Evolutionary conservation across 495 filamentous ascomycete genomes (phyloP).

Genomic region (Talaromyces adpressus): DNA sequence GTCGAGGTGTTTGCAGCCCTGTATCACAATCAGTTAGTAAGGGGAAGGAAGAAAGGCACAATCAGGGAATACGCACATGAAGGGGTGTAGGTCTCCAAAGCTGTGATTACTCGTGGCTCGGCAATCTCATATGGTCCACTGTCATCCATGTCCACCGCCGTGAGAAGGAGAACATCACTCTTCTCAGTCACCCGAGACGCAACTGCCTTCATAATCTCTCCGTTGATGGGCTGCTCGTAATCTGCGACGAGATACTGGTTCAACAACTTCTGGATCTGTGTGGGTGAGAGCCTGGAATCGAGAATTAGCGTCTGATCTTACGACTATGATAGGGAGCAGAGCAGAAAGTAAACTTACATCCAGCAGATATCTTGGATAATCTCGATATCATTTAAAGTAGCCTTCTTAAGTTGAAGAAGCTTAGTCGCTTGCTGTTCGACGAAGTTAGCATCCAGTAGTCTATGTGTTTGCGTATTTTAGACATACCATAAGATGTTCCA

Average conservation of each 20-base stretch:
- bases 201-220: conserved; percentile 99
- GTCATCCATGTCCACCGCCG: conserved; percentile 98
- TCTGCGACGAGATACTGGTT: conserved; percentile 99
- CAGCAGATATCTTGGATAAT: conserved; percentile 99
- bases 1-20: conserved; percentile 91
- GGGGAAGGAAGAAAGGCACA: neutral
- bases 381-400: conserved; percentile 97
- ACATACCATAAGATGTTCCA: conserved; percentile 93
- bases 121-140: conserved; percentile 99
- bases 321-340: neutral
- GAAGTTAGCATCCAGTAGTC: conserved; percentile 21
- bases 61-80: conserved; percentile 57
- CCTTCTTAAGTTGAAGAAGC: conserved; percentile 97
- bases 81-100: conserved; percentile 95
- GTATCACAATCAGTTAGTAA: conserved; percentile 13
- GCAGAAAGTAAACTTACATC: conserved; percentile 61
- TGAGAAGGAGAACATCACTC: conserved; percentile 87
- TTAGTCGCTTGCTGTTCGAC: conserved; percentile 84
- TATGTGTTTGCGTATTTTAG: conserved; percentile 11
- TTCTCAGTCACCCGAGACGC: conserved; percentile 97
- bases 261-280: conserved; percentile 97
- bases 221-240: conserved; percentile 99
- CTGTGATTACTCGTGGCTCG: conserved; percentile 90
- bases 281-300: conserved; percentile 74
- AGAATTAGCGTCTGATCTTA: conserved; percentile 4